Evolutionary conservation across 2,329 filamentous ascomycete species (phyloP).

Genomic region (Elsinoe necatrix): DNA sequence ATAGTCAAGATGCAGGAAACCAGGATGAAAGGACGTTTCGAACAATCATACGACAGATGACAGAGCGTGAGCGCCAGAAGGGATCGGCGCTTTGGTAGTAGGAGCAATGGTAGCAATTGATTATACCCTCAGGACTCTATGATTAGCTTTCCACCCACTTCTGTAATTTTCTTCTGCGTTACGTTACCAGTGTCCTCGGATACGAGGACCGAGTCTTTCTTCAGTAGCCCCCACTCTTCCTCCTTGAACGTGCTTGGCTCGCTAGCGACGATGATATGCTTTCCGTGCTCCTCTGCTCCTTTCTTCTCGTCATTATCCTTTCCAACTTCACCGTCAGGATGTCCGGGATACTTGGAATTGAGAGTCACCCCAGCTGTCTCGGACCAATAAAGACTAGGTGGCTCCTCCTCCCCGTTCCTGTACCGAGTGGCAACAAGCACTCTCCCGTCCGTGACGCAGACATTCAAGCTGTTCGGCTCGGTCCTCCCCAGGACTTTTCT

Average conservation of each 20-base stretch:
- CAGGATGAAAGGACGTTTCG: neutral
- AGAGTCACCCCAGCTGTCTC: slow-evolving; percentile 43
- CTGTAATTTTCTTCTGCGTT: slow-evolving; percentile 27
- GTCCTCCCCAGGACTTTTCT: slow-evolving; percentile 34
- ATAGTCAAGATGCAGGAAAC: slow-evolving; percentile 35
- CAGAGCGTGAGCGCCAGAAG: too few relatives aligned
- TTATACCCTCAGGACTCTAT: neutral
- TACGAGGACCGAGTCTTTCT: slow-evolving; percentile 39
- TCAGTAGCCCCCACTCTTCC: slow-evolving; percentile 45
- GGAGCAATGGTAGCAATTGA: neutral
- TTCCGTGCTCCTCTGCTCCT: slow-evolving; percentile 36
- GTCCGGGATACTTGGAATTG: slow-evolving; percentile 45
- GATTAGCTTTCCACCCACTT: neutral
- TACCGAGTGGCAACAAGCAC: slow-evolving; percentile 45
- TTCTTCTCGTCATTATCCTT: slow-evolving; percentile 27
- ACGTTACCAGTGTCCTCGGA: slow-evolving; percentile 35
- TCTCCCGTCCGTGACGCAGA: slow-evolving; percentile 44
- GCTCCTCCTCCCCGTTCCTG: slow-evolving; percentile 44
- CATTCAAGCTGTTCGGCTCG: slow-evolving; percentile 44
- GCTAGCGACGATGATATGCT: slow-evolving; percentile 46
- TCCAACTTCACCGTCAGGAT: slow-evolving; percentile 36
- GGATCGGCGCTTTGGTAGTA: neutral
- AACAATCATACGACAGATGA: neutral
- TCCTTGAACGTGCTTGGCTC: slow-evolving; percentile 48
- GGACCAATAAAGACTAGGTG: slow-evolving; percentile 45